A percentile compares a stretch with the other conserved stretches of the same genome.
Evolutionary conservation across 2,329 filamentous ascomycete species (phyloP).

Genomic region (Biscogniauxia mediterranea): DNA sequence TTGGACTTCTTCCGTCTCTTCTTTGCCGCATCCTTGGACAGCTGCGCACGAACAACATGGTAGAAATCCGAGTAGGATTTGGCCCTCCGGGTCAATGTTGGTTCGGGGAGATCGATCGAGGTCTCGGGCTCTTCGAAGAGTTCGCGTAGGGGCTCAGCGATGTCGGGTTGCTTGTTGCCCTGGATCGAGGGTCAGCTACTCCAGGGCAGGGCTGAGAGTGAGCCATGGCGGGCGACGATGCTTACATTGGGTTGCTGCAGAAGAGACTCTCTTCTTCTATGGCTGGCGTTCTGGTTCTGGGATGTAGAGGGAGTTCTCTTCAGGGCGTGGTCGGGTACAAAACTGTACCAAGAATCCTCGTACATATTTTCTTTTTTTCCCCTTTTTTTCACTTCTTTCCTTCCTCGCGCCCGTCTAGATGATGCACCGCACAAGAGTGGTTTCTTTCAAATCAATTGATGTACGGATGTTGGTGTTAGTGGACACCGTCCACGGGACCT

Average conservation of each 20-base stretch:
- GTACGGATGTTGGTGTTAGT: too few species aligned
- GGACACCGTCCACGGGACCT: too few species aligned
- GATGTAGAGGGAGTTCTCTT: slow-evolving; percentile 46
- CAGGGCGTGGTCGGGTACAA: slow-evolving; percentile 61
- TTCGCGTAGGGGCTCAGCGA: slow-evolving; percentile 55
- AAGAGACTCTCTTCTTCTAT: slow-evolving; percentile 67
- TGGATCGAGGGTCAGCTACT: slow-evolving; percentile 33
- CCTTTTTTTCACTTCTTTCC: too few species aligned
- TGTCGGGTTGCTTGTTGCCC: slow-evolving; percentile 53
- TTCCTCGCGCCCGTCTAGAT: too few species aligned
- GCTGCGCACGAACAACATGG: slow-evolving; percentile 56
- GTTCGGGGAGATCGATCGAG: slow-evolving; percentile 61
- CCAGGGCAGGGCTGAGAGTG: slow-evolving; percentile 8
- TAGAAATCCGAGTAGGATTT: slow-evolving; percentile 81
- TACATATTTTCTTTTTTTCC: too few species aligned
- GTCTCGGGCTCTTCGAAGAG: slow-evolving; percentile 57
- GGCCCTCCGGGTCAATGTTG: slow-evolving; percentile 63
- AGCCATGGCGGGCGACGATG: slow-evolving; percentile 14
- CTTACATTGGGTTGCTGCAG: slow-evolving; percentile 64
- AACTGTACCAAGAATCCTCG: slow-evolving; percentile 82
- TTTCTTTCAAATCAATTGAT: too few species aligned
- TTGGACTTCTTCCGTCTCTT: slow-evolving; percentile 41
- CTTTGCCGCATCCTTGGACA: slow-evolving; percentile 48
- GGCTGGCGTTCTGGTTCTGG: slow-evolving; percentile 43
- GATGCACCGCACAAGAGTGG: too few species aligned